Base-by-base conservation (phyloP, 1,139 yeast species). In the Blastobotrys aristatus region DNA sequence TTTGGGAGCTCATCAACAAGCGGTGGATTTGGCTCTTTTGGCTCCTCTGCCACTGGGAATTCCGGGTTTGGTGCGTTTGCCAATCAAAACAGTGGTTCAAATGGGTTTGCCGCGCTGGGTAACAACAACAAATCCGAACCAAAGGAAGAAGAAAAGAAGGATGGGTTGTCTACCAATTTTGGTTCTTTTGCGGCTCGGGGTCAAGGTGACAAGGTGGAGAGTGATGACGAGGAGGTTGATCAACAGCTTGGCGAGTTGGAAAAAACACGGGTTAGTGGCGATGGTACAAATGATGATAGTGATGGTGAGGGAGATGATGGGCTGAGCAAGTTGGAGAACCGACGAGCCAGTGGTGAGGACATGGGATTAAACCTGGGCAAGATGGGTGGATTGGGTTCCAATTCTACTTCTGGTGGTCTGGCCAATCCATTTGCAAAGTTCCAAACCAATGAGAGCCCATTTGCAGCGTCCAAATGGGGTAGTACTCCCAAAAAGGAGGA, bases 361-460 rank as follows among this genome's bases (percentile, higher is more conserved):
- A 13, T 30, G 17, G n/a, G 4, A 18, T 8, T 32, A 6, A 7
- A 7, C 3, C 4, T 13, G 16, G 11, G 11, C 11, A 18, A 3
- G 13, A 33, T 3, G 13, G 17, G 17, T 8, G 8, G 8, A 5
- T 5, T 32, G 17, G 5, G 5, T 14, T 5, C 10, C 8, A 14
- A 14, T 8, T 11, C 35, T 6, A 32, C 35, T 32, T 32, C 20
- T 11, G 5, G 10, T 8, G 8, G 8, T 11, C 20, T 6, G 8
- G 17, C 35, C 5, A 32, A 14, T 11, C 24, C 43, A 21, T 39
- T 38, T 17, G 42, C 33, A 5, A 13, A 8, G 13, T 17, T 17
- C 22, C 6, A 11, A 17, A 14, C 24, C 16, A 26, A 17, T 14
- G 40, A 34, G 10, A 43, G 27, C 30, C 46, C 46, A 20, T 43